Conservation (phyloP, 2,329 filamentous ascomycete species). For the Colletotrichum sp. region DNA sequence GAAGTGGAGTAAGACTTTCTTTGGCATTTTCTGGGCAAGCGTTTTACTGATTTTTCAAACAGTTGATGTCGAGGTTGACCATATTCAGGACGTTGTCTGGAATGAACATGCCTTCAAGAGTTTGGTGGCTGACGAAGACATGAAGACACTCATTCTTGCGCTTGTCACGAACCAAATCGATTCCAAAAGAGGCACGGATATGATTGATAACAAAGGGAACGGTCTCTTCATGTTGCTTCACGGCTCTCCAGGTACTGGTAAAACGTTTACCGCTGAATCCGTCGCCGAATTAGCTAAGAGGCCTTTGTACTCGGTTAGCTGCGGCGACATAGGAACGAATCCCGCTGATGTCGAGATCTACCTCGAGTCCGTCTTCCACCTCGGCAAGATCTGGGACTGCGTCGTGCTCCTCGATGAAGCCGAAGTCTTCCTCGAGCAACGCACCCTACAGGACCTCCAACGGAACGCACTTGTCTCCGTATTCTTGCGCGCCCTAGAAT, state of each 20-base stretch:
- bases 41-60: neutral
- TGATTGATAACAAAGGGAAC: constrained; percentile 39
- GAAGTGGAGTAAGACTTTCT: neutral
- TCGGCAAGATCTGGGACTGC: constrained; percentile 36
- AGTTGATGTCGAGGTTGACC: neutral
- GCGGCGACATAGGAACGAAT: constrained; percentile 28
- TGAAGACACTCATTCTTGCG: constrained; percentile 34
- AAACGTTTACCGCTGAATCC: constrained; percentile 39
- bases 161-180: constrained; percentile 27
- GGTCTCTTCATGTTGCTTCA: constrained; percentile 39
- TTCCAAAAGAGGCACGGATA: constrained; percentile 28
- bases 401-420: constrained; percentile 34
- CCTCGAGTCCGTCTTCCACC: constrained; percentile 31
- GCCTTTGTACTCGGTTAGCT: constrained; percentile 30
- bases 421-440: constrained; percentile 31
- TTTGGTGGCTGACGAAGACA: constrained; percentile 21
- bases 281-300: neutral
- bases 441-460: constrained; percentile 66
- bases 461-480: constrained; percentile 29
- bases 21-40: no score
- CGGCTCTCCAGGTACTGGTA: constrained; percentile 38
- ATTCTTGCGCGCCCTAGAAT: constrained; percentile 30
- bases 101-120: constrained; percentile 22
- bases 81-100: neutral
- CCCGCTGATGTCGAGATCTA: constrained; percentile 26